Evolutionary conservation across 2,329 filamentous ascomycete genomes (phyloP).

Genomic region (Cercospora sesami): DNA sequence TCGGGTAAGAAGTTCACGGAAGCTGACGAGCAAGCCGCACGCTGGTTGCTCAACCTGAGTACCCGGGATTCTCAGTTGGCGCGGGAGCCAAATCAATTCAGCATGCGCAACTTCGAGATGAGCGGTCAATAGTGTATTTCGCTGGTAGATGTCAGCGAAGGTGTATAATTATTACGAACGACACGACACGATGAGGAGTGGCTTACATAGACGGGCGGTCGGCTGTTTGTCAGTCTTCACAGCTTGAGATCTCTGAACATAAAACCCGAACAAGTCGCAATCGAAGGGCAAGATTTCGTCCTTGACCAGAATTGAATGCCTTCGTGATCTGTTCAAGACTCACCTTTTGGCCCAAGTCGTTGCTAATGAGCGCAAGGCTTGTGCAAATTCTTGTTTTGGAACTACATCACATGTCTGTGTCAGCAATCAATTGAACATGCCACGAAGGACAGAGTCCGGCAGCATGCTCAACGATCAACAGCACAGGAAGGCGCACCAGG

Average conservation of each 20-base stretch:
- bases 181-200: not conserved
- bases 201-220: not conserved
- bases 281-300: not conserved
- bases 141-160: not conserved
- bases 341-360: not conserved
- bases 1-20: slow-evolving; percentile 22
- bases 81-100: not conserved
- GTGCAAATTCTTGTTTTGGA: too few relatives aligned
- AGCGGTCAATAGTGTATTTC: not conserved
- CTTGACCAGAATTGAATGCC: not conserved
- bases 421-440: not conserved
- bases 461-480: not conserved
- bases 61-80: slow-evolving; percentile 28
- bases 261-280: not conserved
- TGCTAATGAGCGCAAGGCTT: not conserved
- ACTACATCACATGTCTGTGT: not conserved
- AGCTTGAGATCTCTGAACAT: not conserved
- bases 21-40: slow-evolving; percentile 29
- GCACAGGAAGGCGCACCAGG: not conserved
- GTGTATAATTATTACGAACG: not conserved
- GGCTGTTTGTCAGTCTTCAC: not conserved
- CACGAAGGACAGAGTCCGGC: not conserved
- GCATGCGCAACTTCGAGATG: not conserved
- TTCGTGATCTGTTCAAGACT: not conserved
- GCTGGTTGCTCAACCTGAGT: slow-evolving; percentile 31